These are phyloP conservation scores for Gynochthodes officinalis DNA, from an alignment of 257 asterid species.

Conservation along the genomic window DNA sequence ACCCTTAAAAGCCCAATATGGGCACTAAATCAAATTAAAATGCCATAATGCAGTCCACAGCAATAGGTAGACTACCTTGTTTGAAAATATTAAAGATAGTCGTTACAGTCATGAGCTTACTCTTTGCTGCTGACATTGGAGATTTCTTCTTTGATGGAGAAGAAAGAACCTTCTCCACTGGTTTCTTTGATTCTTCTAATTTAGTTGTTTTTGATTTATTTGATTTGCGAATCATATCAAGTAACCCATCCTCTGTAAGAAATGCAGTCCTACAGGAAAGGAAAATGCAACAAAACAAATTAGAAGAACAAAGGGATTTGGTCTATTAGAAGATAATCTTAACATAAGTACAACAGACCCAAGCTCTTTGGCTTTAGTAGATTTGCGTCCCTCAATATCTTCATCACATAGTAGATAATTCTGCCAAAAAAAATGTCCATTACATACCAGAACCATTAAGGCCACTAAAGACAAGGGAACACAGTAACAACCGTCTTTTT, in stretches of 20 bases:
- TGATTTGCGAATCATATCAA: constrained; percentile 78
- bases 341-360: constrained; percentile 56
- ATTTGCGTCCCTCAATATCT: constrained; percentile 91
- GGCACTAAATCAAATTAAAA: background rate
- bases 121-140: constrained; percentile 34
- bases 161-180: constrained; percentile 46
- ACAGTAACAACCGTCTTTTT: constrained; percentile 82
- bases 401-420: constrained; percentile 95
- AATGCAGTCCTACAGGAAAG: constrained; percentile 60
- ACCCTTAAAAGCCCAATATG: background rate
- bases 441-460: constrained; percentile 17
- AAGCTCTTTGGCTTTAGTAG: constrained; percentile 85
- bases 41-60: background rate
- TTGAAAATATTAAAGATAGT: background rate
- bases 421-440: constrained; percentile 44
- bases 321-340: constrained; percentile 7
- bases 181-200: constrained; percentile 39
- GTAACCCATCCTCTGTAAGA: constrained; percentile 89
- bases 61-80: background rate
- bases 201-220: constrained; percentile 43
- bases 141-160: constrained; percentile 62
- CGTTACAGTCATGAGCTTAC: constrained; percentile 14
- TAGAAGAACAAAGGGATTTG: constrained; percentile 5
- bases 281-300: constrained; percentile 8
- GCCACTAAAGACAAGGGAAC: constrained; percentile 12